These are phyloP conservation scores for Penstemon davidsonii DNA, from an alignment of 257 asterid species.

Conservation along the genomic window DNA sequence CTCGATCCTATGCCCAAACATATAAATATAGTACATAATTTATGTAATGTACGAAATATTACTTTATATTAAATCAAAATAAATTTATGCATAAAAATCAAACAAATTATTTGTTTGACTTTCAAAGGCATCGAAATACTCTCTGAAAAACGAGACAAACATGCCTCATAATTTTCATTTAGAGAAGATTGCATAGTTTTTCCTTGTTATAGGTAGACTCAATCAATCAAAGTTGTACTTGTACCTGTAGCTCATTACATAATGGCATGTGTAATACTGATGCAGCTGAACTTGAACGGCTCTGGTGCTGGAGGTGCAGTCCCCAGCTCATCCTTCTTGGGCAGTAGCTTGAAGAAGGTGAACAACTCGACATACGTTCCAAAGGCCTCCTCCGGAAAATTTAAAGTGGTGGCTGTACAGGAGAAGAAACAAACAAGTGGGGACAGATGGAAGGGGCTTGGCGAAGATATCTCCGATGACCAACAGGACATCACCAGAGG, in stretches of 20 bases:
- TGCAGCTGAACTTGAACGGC: slow-evolving; percentile 48
- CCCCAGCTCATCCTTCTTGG: slow-evolving; percentile 48
- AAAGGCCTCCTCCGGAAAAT: slow-evolving; percentile 28
- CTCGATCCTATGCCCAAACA: neutral
- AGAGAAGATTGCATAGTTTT: too few species aligned
- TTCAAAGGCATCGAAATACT: too few species aligned
- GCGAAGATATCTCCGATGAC: slow-evolving; percentile 47
- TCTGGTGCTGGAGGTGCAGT: slow-evolving; percentile 37
- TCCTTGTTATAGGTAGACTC: too few species aligned
- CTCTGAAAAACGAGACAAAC: too few species aligned
- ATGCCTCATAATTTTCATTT: too few species aligned
- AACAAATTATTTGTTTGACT: too few species aligned
- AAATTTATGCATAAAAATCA: too few species aligned
- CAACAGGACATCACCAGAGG: slow-evolving; percentile 65
- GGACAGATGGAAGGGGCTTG: slow-evolving; percentile 56
- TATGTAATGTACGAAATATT: too few species aligned
- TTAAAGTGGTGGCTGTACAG: slow-evolving; percentile 36
- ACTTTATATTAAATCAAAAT: too few species aligned
- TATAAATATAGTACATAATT: too few species aligned
- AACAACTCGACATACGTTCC: slow-evolving; percentile 17
- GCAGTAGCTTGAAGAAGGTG: slow-evolving; percentile 41
- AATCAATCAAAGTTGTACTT: too few species aligned
- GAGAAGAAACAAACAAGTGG: slow-evolving; percentile 34
- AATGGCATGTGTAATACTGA: neutral
- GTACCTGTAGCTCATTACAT: too few species aligned